These are phyloP conservation scores for Cladophialophora psammophila DNA, from an alignment of 2,329 filamentous ascomycete genomes.

Conservation along the genomic window DNA sequence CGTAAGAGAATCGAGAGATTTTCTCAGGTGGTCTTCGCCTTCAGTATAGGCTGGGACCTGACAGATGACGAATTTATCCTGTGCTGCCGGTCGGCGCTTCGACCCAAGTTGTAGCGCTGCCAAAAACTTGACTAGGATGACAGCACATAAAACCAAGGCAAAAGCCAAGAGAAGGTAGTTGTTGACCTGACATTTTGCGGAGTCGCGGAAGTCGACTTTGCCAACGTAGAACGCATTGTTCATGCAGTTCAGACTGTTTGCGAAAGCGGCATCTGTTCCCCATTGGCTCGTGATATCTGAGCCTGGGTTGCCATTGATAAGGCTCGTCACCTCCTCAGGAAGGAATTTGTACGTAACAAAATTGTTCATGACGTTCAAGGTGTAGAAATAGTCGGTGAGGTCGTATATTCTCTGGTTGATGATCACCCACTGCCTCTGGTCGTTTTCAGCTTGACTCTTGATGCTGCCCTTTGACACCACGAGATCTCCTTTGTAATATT, in stretches of 20 bases:
- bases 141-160: constrained; percentile 79
- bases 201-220: constrained; percentile 81
- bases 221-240: constrained; percentile 84
- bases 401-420: constrained; percentile 82
- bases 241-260: constrained; percentile 79
- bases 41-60: constrained; percentile 98
- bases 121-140: constrained; percentile 88
- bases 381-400: constrained; percentile 89
- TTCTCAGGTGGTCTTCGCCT: constrained; percentile 91
- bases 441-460: constrained; percentile 68
- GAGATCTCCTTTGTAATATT: constrained; percentile 86
- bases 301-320: constrained; percentile 80
- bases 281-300: constrained; percentile 75
- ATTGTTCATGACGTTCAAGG: constrained; percentile 66
- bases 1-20: constrained; percentile 92
- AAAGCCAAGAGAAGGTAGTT: constrained; percentile 90
- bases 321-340: constrained; percentile 68
- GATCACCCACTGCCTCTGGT: constrained; percentile 79
- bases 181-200: constrained; percentile 80
- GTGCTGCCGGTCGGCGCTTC: constrained; percentile 84
- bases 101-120: constrained; percentile 92
- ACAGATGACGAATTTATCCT: constrained; percentile 99
- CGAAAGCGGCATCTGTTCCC: constrained; percentile 59
- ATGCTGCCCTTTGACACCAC: constrained; percentile 72
- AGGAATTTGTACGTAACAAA: constrained; percentile 72